Conservation (phyloP, 768 basidiomycete genomes). For the Tulasnella sp. region DNA sequence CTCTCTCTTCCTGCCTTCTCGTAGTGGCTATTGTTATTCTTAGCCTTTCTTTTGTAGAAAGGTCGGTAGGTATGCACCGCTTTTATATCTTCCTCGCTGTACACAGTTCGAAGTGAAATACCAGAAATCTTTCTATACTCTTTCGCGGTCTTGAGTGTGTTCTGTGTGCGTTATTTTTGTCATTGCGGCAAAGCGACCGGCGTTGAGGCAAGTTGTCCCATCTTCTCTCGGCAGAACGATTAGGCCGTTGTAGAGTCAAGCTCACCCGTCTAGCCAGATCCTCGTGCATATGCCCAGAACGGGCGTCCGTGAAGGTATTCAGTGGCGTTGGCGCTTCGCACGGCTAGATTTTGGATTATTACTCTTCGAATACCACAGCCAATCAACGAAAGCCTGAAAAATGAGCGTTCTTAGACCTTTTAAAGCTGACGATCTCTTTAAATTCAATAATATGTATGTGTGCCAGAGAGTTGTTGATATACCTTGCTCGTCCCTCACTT, state of each 20-base stretch:
- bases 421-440: slow-evolving; percentile 80
- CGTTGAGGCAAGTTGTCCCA: neutral
- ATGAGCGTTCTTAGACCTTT: slow-evolving; percentile 88
- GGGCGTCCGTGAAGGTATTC: neutral
- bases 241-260: no score
- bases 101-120: neutral
- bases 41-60: neutral
- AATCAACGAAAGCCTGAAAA: neutral
- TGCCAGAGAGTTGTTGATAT: no score
- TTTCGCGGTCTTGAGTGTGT: no score
- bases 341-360: neutral
- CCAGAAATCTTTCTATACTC: neutral
- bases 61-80: neutral
- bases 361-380: neutral
- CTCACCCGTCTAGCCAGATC: no score
- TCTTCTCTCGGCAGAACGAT: neutral
- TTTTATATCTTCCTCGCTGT: neutral
- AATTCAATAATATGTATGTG: slow-evolving; percentile 80
- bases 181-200: neutral
- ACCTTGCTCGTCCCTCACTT: neutral
- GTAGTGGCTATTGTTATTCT: neutral
- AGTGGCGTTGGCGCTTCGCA: neutral
- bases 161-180: neutral
- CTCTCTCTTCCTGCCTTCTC: neutral
- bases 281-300: neutral